Evolutionary conservation across 345 rosid genomes (phyloP), one percentile per base, ranked within the genome.

Genomic region (Limnanthes douglasii): DNA sequence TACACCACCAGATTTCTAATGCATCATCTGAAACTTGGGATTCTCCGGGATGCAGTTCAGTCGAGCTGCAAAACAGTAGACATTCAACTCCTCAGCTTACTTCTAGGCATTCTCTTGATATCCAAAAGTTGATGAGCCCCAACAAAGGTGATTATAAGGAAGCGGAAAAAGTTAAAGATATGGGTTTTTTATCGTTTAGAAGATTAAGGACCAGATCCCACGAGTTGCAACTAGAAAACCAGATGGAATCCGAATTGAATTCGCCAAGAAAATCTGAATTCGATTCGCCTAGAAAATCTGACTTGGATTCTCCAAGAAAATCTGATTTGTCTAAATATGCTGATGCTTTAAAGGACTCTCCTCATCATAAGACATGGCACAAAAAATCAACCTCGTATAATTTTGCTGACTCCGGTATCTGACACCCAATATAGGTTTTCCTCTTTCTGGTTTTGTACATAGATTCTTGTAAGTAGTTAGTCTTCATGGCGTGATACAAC

Each of bases 241-340:
- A 27, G 10, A 37, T 21, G 34, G 48, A 43, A 17, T 45, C 18
- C 43, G 51, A 51, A 1, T 11, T 0, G 0, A 34, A 40, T 27
- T 36, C 32, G 13, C 3, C 5, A 10, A 11, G 32, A 28, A n/a
- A n/a, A n/a, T n/a, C n/a, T 4, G 53, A 32, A 11, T 32, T 41
- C 11, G 47, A 39, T 39, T n/a, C 32, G 13, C 3, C 5, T 28
- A 11, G 32, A 28, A n/a, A n/a, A n/a, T n/a, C n/a, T 4, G 53
- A 32, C 8, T 32, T 41, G 15, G 47, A 39, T 39, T n/a, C 24
- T 5, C 8, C 19, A 3, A 15, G 21, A 52, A 74, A 61, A 56
- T 57, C 57, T 1, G 79, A 83, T 34, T 31, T 88, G 63, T 25
- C 38, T 18, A 88, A 83, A 47, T 73, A 44, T 10, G 93, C 97